Percentiles rank a stretch among this genome's conserved stretches.
Conservation (phyloP, 495 filamentous ascomycete genomes). For the Neohortaea acidophila region DNA sequence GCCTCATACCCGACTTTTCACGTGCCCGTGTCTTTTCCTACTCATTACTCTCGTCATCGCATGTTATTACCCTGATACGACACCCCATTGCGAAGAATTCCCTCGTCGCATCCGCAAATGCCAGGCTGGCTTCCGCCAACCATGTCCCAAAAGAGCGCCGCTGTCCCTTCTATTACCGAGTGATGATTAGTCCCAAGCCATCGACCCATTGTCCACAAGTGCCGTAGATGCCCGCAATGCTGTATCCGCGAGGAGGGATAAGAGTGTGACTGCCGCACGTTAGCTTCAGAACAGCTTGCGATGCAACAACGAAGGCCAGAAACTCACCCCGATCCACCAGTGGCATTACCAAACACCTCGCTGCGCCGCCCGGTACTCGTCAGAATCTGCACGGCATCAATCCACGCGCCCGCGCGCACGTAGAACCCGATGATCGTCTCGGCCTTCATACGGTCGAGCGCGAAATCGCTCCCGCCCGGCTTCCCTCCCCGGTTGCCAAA, state of each 20-base stretch:
- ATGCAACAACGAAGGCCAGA: slow-evolving; percentile 2
- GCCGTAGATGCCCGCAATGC: slow-evolving; percentile 73
- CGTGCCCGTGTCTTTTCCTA: too few relatives aligned
- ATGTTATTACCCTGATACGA: too few relatives aligned
- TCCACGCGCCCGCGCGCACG: slow-evolving; percentile 65
- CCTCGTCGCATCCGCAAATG: too few relatives aligned
- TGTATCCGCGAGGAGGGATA: slow-evolving; percentile 79
- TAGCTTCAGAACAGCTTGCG: slow-evolving; percentile 3
- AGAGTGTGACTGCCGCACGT: slow-evolving; percentile 53
- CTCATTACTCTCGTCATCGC: too few relatives aligned
- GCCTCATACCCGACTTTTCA: too few relatives aligned
- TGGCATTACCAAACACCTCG: slow-evolving; percentile 65
- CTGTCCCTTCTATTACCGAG: too few relatives aligned
- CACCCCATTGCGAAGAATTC: too few relatives aligned
- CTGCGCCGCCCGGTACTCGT: slow-evolving; percentile 79
- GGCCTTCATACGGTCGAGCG: slow-evolving; percentile 67
- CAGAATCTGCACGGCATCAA: slow-evolving; percentile 81
- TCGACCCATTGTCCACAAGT: slow-evolving; percentile 73
- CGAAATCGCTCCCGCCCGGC: slow-evolving; percentile 58
- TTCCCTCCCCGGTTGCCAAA: slow-evolving; percentile 77
- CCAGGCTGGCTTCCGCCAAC: too few relatives aligned
- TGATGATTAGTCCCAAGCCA: slow-evolving; percentile 76
- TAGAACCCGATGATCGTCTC: slow-evolving; percentile 82
- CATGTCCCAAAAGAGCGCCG: too few relatives aligned
- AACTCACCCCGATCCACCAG: slow-evolving; percentile 68